Evolutionary conservation across 257 asterid species (phyloP).

Genomic region (Ophiorrhiza pumila): DNA sequence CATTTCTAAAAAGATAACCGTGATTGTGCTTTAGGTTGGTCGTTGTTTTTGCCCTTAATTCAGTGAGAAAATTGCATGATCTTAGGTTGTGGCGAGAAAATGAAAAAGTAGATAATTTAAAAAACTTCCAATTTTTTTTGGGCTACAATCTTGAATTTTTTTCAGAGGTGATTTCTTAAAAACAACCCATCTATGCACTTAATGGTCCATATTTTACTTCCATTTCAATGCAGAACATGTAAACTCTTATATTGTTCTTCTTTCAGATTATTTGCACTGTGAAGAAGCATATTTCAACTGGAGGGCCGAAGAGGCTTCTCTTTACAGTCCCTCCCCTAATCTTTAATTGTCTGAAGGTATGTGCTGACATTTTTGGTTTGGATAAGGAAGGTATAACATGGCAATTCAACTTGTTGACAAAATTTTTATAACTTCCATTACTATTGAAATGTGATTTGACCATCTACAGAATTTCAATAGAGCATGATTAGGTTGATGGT

Average conservation of each 20-base stretch:
- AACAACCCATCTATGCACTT: too few relatives aligned
- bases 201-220: too few relatives aligned
- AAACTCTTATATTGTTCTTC: slow-evolving; percentile 9
- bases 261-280: slow-evolving; percentile 72
- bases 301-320: slow-evolving; percentile 91
- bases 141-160: too few relatives aligned
- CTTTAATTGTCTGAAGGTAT: slow-evolving; percentile 82
- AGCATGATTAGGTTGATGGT: slow-evolving; percentile 1
- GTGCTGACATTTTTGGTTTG: neutral
- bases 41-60: too few relatives aligned
- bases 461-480: neutral
- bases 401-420: neutral
- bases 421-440: neutral
- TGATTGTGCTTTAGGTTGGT: too few relatives aligned
- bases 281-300: slow-evolving; percentile 82
- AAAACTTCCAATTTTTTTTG: too few relatives aligned
- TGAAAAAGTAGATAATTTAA: too few relatives aligned
- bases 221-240: slow-evolving; percentile 14
- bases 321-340: slow-evolving; percentile 87
- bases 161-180: too few relatives aligned
- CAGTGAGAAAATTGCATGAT: too few relatives aligned
- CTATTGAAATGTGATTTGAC: neutral
- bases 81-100: too few relatives aligned
- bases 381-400: neutral
- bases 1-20: too few relatives aligned